Base-by-base conservation (phyloP, 2,329 filamentous ascomycete species). In the Massarina eburnea region DNA sequence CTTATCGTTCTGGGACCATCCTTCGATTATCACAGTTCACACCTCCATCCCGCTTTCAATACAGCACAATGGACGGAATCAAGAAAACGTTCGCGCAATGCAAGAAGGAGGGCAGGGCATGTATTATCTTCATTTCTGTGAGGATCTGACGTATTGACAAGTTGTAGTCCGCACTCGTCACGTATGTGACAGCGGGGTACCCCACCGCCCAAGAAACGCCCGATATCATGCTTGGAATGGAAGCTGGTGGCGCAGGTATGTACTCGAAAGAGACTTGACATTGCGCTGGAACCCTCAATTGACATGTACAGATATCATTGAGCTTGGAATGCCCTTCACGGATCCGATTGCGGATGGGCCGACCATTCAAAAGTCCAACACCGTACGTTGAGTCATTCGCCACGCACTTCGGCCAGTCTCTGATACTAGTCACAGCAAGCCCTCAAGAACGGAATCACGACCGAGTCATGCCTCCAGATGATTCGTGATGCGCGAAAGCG, bases 281-380 rank as follows among this genome's bases (percentile, higher is more conserved):
- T 10, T 14, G 3, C 9, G 17, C 1, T 9, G 27, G 34, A 37
- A 20, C 19, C 35, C 35, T 26, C 43, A 47, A 59, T 58, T 64
- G 45, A 58, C 51, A 33, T 41, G 12, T 40, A 5, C 58, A 90
- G 94, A 99, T 71, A 78, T 99, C 49, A 95, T 99, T 64, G 94
- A 99, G 73, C 84, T 99, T 58, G 94, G 92, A 53, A 85, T 96
- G 45, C 94, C 94, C 41, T 99, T 99, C 76, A 96, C 92, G 63
- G 94, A 99, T 71, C 94, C 94, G 47, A 97, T 97, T 72, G 94
- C 92, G 59, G 94, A 99, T 73, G 94, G 94, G 21, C 94, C 94
- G 27, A 96, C 91, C 4, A 97, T 99, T 58, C 94, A 99, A 76
- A 94, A 85, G 53, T 84, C 94, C 55, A 99, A 99, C 74, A 96